Percentiles rank a stretch among this genome's conserved stretches.
Evolutionary conservation across 2,329 filamentous ascomycete species (phyloP).

Genomic region (Aspergillus neotritici): DNA sequence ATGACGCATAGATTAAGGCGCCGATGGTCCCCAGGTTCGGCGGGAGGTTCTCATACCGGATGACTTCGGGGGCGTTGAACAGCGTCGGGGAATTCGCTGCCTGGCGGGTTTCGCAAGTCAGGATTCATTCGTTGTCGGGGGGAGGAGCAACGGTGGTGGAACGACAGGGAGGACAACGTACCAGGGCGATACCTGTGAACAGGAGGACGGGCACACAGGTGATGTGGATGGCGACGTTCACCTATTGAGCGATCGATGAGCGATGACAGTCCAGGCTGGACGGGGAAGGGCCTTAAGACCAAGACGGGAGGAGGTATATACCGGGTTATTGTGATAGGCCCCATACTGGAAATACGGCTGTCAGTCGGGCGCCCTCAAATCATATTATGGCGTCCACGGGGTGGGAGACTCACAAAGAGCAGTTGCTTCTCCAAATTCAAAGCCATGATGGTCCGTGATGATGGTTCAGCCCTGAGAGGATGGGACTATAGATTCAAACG

Average conservation of each 20-base stretch:
- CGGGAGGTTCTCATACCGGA: constrained; percentile 53
- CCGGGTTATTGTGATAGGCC: constrained; percentile 59
- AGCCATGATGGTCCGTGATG: constrained; percentile 27
- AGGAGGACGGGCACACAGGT: constrained; percentile 59
- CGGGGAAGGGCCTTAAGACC: constrained; percentile 7
- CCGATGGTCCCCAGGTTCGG: constrained; percentile 55
- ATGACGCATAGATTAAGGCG: constrained; percentile 60
- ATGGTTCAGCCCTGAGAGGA: no score
- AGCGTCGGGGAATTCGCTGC: constrained; percentile 52
- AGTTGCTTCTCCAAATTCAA: constrained; percentile 63
- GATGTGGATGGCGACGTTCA: constrained; percentile 61
- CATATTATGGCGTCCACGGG: background rate
- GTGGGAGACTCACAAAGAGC: constrained; percentile 51
- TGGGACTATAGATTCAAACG: background rate
- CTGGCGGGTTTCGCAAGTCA: constrained; percentile 30
- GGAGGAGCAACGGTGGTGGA: background rate
- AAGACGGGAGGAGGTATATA: constrained; percentile 31
- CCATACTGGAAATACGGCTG: constrained; percentile 50
- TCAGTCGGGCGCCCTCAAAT: constrained; percentile 14
- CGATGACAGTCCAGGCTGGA: no score
- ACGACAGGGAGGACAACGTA: constrained; percentile 31
- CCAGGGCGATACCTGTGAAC: constrained; percentile 55
- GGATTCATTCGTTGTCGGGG: background rate
- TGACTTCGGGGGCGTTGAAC: constrained; percentile 49
- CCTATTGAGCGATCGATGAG: constrained; percentile 37